Evolutionary conservation across 164 flowering plant genomes (phyloP).

Genomic region (Tinospora cordifolia): DNA sequence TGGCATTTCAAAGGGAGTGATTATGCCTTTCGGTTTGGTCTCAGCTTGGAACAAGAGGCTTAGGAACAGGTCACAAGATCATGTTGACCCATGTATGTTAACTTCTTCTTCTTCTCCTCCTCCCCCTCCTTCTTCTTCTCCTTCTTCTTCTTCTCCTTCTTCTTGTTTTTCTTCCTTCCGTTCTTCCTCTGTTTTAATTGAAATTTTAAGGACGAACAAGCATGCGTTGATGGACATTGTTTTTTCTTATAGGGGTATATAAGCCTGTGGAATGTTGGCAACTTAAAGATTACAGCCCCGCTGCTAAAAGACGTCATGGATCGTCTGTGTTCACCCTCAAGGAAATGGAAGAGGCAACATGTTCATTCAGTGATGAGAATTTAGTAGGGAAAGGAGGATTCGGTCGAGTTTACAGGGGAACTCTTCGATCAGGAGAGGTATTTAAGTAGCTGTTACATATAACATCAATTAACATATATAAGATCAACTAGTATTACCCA

Average conservation of each 20-base stretch:
- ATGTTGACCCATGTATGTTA: conserved; percentile 65
- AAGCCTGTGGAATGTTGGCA: conserved; percentile 70
- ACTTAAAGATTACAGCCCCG: conserved; percentile 45
- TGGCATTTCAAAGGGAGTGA: conserved; percentile 10
- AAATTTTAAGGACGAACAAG: not conserved
- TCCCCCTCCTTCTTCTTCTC: not conserved
- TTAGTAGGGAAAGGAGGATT: conserved; percentile 92
- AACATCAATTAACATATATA: not conserved
- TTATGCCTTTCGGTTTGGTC: conserved; percentile 80
- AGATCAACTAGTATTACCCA: not conserved
- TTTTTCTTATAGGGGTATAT: conserved; percentile 68
- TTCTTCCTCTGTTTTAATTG: not conserved
- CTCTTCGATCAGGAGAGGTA: conserved; percentile 88
- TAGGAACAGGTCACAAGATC: conserved; percentile 75
- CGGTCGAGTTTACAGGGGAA: conserved; percentile 81
- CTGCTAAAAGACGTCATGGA: conserved; percentile 49
- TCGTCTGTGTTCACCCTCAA: conserved; percentile 75
- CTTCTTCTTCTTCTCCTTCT: no score
- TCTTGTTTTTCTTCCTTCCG: not conserved
- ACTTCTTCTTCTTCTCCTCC: not conserved
- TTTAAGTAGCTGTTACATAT: not conserved
- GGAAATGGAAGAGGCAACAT: conserved; percentile 95
- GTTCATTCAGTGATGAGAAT: conserved; percentile 67
- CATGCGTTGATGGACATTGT: not conserved
- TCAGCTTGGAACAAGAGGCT: conserved; percentile 94